These are phyloP conservation scores for Fomitopsis palustris DNA, from an alignment of 1,284 basidiomycete genomes.

Conservation along the genomic window DNA sequence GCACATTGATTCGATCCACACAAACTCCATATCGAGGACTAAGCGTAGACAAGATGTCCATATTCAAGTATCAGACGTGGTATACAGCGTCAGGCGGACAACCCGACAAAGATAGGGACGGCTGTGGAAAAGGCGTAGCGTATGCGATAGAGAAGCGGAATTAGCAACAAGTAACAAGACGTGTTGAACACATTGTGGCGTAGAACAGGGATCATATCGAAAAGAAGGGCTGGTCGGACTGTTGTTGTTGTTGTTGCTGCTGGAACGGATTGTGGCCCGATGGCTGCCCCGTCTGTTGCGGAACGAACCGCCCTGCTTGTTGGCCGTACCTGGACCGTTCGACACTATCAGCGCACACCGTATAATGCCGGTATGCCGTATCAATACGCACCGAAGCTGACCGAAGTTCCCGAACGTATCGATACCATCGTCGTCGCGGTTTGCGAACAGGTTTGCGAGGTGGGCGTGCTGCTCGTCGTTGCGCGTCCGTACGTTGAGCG, in stretches of 20 bases:
- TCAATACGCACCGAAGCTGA: constrained; percentile 52
- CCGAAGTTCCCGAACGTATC: constrained; percentile 95
- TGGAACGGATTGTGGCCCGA: constrained; percentile 74
- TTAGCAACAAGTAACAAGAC: neutral
- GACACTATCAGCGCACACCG: neutral
- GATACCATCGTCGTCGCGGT: constrained; percentile 77
- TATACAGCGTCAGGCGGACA: too few relatives aligned
- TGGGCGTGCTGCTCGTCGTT: constrained; percentile 62
- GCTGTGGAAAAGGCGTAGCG: neutral
- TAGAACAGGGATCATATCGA: constrained; percentile 45
- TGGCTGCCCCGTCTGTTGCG: constrained; percentile 55
- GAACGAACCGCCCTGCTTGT: constrained; percentile 51
- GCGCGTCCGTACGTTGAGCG: constrained; percentile 23
- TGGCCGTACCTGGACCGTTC: constrained; percentile 55
- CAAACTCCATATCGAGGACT: too few relatives aligned
- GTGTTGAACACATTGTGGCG: neutral
- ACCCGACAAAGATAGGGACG: too few relatives aligned
- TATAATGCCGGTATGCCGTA: neutral
- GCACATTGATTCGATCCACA: too few relatives aligned
- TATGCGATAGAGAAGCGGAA: neutral
- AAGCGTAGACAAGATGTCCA: too few relatives aligned
- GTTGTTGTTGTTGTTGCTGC: constrained; percentile 51
- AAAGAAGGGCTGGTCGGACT: constrained; percentile 82
- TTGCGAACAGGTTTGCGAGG: constrained; percentile 79
- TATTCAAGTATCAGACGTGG: too few relatives aligned